phyloP scores from a whole-genome alignment of 345 rosid genomes.

The Chamaenerion angustifolium region DNA sequence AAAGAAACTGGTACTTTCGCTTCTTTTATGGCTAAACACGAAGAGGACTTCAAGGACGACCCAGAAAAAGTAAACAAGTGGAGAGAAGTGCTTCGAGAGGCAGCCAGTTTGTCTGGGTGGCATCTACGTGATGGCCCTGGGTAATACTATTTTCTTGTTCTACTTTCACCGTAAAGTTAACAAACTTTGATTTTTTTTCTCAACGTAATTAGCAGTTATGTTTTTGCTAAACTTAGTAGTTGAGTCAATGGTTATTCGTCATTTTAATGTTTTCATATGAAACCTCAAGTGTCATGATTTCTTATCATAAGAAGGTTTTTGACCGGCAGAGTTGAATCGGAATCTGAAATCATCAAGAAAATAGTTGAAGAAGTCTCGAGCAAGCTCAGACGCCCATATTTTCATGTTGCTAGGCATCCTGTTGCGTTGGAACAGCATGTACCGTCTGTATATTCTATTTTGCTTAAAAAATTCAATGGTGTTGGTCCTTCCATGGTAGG shows the following conservation, averaged over 20 bases:
- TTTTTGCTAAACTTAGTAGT: neutral
- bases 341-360: slow-evolving; percentile 1
- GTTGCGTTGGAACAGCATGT: slow-evolving; percentile 7
- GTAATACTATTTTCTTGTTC: slow-evolving; percentile 1
- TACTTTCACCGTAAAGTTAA: too few species aligned
- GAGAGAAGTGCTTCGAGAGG: slow-evolving; percentile 9
- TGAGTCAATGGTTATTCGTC: neutral
- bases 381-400: neutral
- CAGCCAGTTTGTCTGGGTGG: slow-evolving; percentile 13
- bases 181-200: neutral
- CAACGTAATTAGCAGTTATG: neutral
- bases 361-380: slow-evolving; percentile 12
- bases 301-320: neutral
- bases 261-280: neutral
- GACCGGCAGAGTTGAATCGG: slow-evolving; percentile 4
- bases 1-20: slow-evolving; percentile 6
- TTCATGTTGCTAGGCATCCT: slow-evolving; percentile 3
- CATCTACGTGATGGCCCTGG: slow-evolving; percentile 1
- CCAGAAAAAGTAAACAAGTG: slow-evolving; percentile 7
- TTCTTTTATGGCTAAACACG: neutral
- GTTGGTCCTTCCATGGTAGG: neutral
- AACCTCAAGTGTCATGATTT: neutral
- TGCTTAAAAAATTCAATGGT: neutral
- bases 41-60: neutral
- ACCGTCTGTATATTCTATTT: neutral